Conservation (phyloP, 768 basidiomycete species). For the Cystofilobasidium ferigula region DNA sequence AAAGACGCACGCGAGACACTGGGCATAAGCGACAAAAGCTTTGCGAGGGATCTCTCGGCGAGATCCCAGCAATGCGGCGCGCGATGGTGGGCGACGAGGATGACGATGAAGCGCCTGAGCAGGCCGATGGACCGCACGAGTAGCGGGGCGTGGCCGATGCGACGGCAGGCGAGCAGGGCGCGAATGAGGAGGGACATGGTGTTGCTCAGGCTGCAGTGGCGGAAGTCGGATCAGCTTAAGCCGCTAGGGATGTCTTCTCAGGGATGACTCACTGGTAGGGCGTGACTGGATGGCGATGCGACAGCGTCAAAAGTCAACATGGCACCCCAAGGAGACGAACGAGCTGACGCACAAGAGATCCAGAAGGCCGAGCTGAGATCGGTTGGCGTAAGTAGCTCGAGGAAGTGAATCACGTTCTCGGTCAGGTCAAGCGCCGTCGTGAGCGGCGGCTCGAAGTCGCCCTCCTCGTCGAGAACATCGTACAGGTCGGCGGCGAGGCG, state of each 20-base stretch:
- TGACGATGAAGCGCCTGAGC: conserved; percentile 7
- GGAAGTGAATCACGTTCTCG: conserved; percentile 9
- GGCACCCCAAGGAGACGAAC: too few species aligned
- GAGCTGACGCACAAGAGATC: too few species aligned
- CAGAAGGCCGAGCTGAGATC: conserved; percentile 17
- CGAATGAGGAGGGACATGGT: conserved; percentile 23
- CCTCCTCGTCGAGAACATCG: conserved; percentile 16
- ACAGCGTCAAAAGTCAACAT: too few species aligned
- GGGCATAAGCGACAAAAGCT: conserved; percentile 16
- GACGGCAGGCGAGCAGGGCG: conserved; percentile 15
- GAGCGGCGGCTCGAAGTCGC: conserved; percentile 9
- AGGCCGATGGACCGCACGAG: conserved; percentile 12
- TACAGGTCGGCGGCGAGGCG: conserved; percentile 21
- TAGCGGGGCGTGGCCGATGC: background rate
- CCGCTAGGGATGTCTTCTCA: background rate
- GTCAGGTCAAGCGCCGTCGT: conserved; percentile 18
- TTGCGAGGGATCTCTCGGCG: conserved; percentile 19
- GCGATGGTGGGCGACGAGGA: conserved; percentile 14
- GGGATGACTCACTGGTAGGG: conserved; percentile 7
- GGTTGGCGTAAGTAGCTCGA: conserved; percentile 14
- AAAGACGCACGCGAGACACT: conserved; percentile 10
- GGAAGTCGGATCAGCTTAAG: background rate
- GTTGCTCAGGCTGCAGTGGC: conserved; percentile 14
- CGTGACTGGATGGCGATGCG: too few species aligned
- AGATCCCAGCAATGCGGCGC: conserved; percentile 17